Evolutionary conservation across 345 rosid genomes (phyloP), one percentile per base, ranked within the genome.

Genomic region (Acer negundo): DNA sequence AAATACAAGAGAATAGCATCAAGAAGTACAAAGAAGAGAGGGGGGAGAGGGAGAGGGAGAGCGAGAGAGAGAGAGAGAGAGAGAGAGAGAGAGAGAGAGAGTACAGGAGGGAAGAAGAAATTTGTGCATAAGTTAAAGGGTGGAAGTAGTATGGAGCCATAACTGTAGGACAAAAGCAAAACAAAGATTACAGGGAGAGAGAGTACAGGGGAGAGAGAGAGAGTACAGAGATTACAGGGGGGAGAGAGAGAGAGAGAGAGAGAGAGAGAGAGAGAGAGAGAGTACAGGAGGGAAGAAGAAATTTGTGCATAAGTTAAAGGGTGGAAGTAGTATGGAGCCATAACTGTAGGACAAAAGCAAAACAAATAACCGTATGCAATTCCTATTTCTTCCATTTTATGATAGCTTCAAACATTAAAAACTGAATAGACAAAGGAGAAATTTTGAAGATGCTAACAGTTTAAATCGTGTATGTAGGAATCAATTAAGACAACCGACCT

Each of bases 401-500:
- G 20, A 74, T 42, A 73, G 55, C 31, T 46, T 64, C 62, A 47
- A 31, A 64, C n/a, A 65, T 26, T 16, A 51, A 65, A 8, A 66
- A 23, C 24, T 13, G 11, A n/a, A 19, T 23, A 62, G 49, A 49
- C 22, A 15, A 42, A 40, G 42, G n/a, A 7, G 28, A 11, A 75
- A 26, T 20, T 53, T 40, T 47, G 22, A 6, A 28, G 11, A 20
- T 9, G 71, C 51, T 62, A 56, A 24, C 49, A 12, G 51, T 58
- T 24, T 38, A 24, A 40, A 28, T 35, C 22, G 22, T 20, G 62
- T 35, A 44, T 59, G 75, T 24, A 62, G 16, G 3, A 71, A 28
- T 76, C 40, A 81, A 73, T 16, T 73, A 66, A 68, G 61, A 79
- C 12, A 55, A 91, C 91, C 72, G 73, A 97, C 99, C 98, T 94